These are phyloP conservation scores for Aspergillus baeticus DNA, from an alignment of 495 filamentous ascomycete species.

Conservation along the genomic window DNA sequence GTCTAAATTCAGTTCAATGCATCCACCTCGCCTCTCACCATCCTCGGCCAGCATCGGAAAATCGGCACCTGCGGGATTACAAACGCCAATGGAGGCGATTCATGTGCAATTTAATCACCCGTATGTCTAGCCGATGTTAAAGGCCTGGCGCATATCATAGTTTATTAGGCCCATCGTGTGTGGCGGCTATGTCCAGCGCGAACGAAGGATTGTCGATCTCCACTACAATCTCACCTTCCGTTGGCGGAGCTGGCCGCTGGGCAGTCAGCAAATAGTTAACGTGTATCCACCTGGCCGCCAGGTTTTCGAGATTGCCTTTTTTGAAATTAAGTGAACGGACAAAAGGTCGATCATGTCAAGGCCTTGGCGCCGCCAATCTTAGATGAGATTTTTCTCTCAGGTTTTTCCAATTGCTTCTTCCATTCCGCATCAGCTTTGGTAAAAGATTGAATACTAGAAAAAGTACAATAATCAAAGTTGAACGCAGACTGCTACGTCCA, in stretches of 20 bases:
- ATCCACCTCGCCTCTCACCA: not conserved
- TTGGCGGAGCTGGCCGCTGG: not conserved
- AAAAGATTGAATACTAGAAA: too few species aligned
- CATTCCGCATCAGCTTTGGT: too few species aligned
- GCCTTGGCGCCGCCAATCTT: too few species aligned
- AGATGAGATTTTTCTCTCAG: too few species aligned
- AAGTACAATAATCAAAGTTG: too few species aligned
- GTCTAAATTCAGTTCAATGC: not conserved
- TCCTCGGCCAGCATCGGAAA: not conserved
- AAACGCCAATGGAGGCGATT: not conserved
- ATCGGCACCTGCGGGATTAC: not conserved
- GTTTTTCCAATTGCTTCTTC: too few species aligned
- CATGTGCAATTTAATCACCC: not conserved
- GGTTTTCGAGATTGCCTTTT: too few species aligned
- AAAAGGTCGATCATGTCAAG: too few species aligned
- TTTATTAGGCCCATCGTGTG: not conserved
- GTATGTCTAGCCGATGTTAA: not conserved
- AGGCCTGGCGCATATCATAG: not conserved
- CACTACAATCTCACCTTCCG: not conserved
- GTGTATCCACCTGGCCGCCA: not conserved
- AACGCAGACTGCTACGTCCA: not conserved
- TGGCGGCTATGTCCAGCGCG: constrained; percentile 8
- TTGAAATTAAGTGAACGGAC: too few species aligned
- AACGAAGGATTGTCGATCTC: constrained; percentile 7
- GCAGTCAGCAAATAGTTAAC: not conserved